Base-by-base conservation (phyloP, 306 rosid genomes). In the Lathyrus aphaca region DNA sequence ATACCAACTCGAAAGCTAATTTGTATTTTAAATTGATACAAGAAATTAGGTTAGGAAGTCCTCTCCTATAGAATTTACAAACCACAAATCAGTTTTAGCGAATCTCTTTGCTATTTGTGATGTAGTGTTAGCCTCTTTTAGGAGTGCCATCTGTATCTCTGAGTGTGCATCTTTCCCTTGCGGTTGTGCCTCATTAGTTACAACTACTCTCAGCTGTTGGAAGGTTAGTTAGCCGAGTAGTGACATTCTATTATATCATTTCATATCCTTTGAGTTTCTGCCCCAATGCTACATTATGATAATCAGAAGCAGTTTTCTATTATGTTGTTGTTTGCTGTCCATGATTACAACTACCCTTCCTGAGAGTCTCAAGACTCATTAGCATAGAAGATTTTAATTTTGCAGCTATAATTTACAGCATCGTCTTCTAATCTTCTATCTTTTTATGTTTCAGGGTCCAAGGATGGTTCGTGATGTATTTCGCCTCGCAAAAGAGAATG, bases 401-500 rank as follows among this genome's bases (percentile, higher is more conserved):
- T 27, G 69, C 46, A 64, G 27, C 55, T 46, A 66, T 19, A 25
- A 0, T 72, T 40, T 61, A 25, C 39, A 12, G 56, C 50, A 44
- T 7, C 38, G 61, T 66, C 9, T 53, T 67, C 19, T 66, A 46
- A 66, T 55, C 48, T 23, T 27, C 14, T 53, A 18, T 8, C 48
- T 29, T 51, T 81, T 66, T 55, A 25, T 60, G 23, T 66, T 61
- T 61, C 77, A 91, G 99, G 99, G 99, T 44, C 99, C 99, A 3
- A 68, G 97, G 37, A 91, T 91, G 99, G 99, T 95, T 45, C 99
- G 99, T 72, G 99, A 95, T 77, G 99, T 95, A 64, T 95, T 95
- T 74, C 99, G 99, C 17, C 99, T 95, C 50, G 99, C 99, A 13
- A 95, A 95, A 82, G 99, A 95, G 85, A 95, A 95, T 85, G 97